A percentile compares a stretch with the other conserved stretches of the same genome.
phyloP scores from a whole-genome alignment of 176 grass and related monocot species.

The Raddia guianensis region DNA sequence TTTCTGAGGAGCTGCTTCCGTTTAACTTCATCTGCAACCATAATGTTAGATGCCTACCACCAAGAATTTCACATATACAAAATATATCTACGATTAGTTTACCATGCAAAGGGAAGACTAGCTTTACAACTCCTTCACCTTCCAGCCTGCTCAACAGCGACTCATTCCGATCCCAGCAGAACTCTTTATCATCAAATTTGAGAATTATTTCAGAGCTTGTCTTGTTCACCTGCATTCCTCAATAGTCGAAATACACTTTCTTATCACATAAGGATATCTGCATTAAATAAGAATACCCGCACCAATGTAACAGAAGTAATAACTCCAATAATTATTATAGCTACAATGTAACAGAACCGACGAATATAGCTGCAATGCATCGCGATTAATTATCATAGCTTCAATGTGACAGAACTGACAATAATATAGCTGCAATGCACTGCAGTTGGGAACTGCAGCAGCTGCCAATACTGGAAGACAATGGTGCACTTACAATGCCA shows the following conservation, averaged over 20 bases:
- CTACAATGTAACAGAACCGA: neutral
- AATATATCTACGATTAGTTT: conserved; percentile 25
- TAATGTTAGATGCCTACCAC: conserved; percentile 4
- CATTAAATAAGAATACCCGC: neutral
- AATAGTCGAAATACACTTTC: conserved; percentile 40
- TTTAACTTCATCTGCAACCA: conserved; percentile 77
- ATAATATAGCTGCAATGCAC: neutral
- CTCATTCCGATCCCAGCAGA: conserved; percentile 58
- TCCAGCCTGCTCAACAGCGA: conserved; percentile 77
- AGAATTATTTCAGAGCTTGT: conserved; percentile 61
- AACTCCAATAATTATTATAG: conserved; percentile 1
- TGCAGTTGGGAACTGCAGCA: neutral
- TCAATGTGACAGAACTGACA: neutral
- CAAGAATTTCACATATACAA: conserved; percentile 31
- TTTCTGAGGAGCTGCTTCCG: conserved; percentile 84
- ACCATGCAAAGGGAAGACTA: conserved; percentile 95
- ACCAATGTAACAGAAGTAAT: neutral
- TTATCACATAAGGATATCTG: conserved; percentile 38
- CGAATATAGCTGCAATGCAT: neutral
- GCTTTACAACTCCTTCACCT: conserved; percentile 86
- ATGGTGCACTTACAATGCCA: conserved; percentile 67
- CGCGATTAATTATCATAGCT: conserved; percentile 11
- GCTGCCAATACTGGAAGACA: neutral
- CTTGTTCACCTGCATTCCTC: conserved; percentile 76
- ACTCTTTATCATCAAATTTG: conserved; percentile 65